Evolutionary conservation across 805 yeast species (phyloP).

Genomic region (Dipodascopsis uninucleata): DNA sequence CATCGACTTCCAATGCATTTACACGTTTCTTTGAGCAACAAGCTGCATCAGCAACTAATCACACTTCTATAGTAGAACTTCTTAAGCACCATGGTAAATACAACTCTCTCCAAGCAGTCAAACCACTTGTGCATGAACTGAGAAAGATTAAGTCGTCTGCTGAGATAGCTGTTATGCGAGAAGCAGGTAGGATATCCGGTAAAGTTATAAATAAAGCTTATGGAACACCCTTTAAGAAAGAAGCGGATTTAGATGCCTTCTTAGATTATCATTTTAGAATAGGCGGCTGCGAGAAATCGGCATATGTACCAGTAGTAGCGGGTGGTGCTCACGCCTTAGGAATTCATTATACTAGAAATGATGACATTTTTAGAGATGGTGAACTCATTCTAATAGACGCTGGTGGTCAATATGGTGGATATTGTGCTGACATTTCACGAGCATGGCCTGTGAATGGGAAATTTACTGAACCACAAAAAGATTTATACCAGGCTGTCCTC

Average conservation of each 20-base stretch:
- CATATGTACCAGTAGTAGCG: slow-evolving; percentile 95
- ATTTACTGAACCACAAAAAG: slow-evolving; percentile 75
- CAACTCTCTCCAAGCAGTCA: slow-evolving; percentile 37
- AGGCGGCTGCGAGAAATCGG: slow-evolving; percentile 86
- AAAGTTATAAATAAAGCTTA: slow-evolving; percentile 81
- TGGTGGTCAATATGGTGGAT: slow-evolving; percentile 90
- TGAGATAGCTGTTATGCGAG: slow-evolving; percentile 75
- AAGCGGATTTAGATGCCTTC: slow-evolving; percentile 72
- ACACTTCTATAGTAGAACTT: slow-evolving; percentile 10
- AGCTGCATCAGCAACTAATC: slow-evolving; percentile 10
- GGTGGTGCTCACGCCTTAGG: slow-evolving; percentile 77
- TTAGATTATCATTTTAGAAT: slow-evolving; percentile 76
- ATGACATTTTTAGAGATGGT: slow-evolving; percentile 68
- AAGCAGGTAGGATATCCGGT: slow-evolving; percentile 78
- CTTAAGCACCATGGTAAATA: slow-evolving; percentile 8
- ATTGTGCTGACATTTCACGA: slow-evolving; percentile 91
- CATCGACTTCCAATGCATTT: slow-evolving; percentile 9
- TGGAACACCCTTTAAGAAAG: slow-evolving; percentile 61
- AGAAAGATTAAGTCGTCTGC: slow-evolving; percentile 71
- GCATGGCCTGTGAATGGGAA: slow-evolving; percentile 87
- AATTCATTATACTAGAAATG: slow-evolving; percentile 91
- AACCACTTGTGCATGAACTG: slow-evolving; percentile 44
- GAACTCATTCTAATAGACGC: slow-evolving; percentile 93
- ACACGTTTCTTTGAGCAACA: slow-evolving; percentile 11
- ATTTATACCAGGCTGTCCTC: slow-evolving; percentile 82